These are phyloP conservation scores for Balamuthia mandrillaris DNA, from an alignment of 208 protist species.

Conservation along the genomic window DNA sequence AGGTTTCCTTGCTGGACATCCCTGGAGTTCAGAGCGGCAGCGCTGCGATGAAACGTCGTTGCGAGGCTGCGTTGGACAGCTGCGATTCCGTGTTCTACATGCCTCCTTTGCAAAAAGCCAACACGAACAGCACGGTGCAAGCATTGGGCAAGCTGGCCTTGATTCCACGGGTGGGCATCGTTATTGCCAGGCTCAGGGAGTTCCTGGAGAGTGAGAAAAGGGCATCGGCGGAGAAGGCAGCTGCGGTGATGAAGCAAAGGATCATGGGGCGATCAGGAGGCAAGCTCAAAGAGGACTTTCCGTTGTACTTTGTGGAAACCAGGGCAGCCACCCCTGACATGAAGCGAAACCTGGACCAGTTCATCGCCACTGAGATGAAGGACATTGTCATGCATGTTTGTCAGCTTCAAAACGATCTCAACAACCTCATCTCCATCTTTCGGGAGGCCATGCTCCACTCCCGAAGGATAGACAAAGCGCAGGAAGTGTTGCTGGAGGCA, in stretches of 20 bases:
- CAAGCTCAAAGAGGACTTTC: no score
- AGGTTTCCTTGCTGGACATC: constrained; percentile 7
- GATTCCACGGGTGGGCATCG: not conserved
- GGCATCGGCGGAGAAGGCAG: no score
- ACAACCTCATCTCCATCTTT: not conserved
- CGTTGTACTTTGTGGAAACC: not conserved
- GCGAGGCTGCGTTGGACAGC: not conserved
- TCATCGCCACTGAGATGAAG: not conserved
- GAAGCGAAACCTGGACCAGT: not conserved
- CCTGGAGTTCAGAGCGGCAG: not conserved
- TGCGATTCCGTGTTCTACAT: constrained; percentile 9
- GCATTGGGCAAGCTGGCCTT: not conserved
- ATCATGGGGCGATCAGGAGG: no score
- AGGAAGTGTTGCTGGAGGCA: not conserved
- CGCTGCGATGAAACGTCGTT: not conserved
- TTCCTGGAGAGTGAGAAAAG: not conserved
- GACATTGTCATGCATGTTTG: not conserved
- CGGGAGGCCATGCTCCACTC: not conserved
- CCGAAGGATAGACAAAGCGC: not conserved
- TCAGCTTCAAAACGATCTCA: not conserved
- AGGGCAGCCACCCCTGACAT: not conserved
- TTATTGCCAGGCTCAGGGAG: not conserved
- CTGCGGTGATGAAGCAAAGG: no score
- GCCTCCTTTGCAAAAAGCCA: not conserved
- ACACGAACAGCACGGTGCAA: not conserved